Evolutionary conservation across 148 eudicot genomes (phyloP).

Genomic region (Cornus kousa): DNA sequence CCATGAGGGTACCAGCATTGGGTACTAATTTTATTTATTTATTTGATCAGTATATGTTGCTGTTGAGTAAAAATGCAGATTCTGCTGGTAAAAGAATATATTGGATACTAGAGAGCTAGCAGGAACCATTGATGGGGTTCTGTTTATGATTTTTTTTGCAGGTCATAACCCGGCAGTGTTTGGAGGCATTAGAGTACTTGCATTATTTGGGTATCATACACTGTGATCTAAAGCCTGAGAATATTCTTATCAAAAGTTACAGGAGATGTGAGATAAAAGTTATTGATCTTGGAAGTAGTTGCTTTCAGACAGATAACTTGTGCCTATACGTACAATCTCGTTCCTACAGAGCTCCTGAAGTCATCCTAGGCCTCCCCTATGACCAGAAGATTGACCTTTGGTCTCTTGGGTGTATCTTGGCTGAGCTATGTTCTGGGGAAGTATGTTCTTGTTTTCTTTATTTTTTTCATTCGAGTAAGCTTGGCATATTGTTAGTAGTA

Average conservation of each 20-base stretch:
- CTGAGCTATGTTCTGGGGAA: conserved; percentile 86
- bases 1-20: too few species aligned
- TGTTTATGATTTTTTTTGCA: conserved; percentile 23
- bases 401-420: conserved; percentile 95
- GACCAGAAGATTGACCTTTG: conserved; percentile 91
- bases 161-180: conserved; percentile 78
- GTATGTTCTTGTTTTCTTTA: conserved; percentile 33
- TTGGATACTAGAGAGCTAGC: not conserved
- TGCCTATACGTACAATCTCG: conserved; percentile 91
- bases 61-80: not conserved
- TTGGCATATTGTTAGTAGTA: not conserved
- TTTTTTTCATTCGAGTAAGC: not conserved
- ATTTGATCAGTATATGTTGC: not conserved
- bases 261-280: conserved; percentile 89
- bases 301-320: conserved; percentile 73
- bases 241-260: conserved; percentile 84
- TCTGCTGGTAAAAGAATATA: not conserved
- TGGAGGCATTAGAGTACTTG: conserved; percentile 86
- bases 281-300: conserved; percentile 97
- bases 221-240: conserved; percentile 97
- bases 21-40: not conserved
- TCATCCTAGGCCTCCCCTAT: conserved; percentile 89
- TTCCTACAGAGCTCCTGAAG: conserved; percentile 97
- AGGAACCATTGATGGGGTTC: not conserved
- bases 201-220: conserved; percentile 83